Base-by-base conservation (phyloP, 108 stramenopile genomes). In the Cyclotella atomus region DNA sequence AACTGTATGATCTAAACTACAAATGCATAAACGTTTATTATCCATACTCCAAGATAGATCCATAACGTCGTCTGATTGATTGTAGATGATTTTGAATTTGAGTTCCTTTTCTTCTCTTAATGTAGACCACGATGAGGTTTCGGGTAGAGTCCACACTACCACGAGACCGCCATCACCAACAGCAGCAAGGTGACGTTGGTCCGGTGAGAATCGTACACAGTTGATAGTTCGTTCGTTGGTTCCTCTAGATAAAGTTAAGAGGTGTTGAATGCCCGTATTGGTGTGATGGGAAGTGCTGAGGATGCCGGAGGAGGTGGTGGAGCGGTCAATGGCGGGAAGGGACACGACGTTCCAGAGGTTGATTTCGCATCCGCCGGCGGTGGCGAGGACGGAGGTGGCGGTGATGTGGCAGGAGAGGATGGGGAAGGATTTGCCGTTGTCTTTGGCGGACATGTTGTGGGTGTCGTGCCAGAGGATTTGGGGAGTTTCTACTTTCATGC, bases 401-500 rank as follows among this genome's bases (percentile, higher is more conserved):
- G 80, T 67, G 14, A 82, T 45, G 65, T 87, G 76, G 83, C 74
- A 56, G 20, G 92, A 91, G 59, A 89, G 84, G 23, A 97, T 69
- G 12, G 96, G 96, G 17, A 86, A 91, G 80, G 92, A 93, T 66
- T 89, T 91, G 44, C 91, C 91, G 24, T 87, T 83, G 46, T 96
- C 93, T 24, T 82, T 88, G 28, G 93, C 89, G 45, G 73, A 68
- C 0, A 65, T 59, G 50, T 81, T 81, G 56, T 88, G 67, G n/a
- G 79, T 71, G 46, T 73, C 68, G 62, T 90, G 94, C 97, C 97
- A 97, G 36, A 92, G 81, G 45, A 97, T 94, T 83, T 97, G 97
- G 9, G 97, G 97, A n/a, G 96, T 97, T 84, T 96, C 95, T 10
- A 96, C 88, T 57, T 90, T 95, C 97, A 96, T 97, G 41, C 12